Evolutionary conservation across 1,139 yeast genomes (phyloP).

Genomic region (Kazachstania sp.): DNA sequence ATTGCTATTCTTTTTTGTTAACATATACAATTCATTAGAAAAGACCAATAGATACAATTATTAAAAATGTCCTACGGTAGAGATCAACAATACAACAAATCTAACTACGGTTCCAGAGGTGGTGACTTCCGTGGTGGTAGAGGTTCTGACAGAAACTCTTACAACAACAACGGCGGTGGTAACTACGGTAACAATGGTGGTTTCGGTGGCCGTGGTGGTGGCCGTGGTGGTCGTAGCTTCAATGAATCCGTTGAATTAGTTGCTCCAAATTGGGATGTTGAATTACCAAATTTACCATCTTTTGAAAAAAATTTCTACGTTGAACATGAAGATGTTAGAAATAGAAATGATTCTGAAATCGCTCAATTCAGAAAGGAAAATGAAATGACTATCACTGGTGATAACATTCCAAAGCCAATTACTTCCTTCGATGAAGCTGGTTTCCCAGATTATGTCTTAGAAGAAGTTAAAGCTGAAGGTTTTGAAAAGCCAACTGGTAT

Average conservation of each 20-base stretch:
- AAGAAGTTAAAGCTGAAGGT: constrained; percentile 85
- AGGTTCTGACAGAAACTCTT: constrained; percentile 35
- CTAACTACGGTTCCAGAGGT: constrained; percentile 30
- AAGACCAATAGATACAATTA: background rate
- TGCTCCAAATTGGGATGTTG: constrained; percentile 69
- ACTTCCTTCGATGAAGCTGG: constrained; percentile 92
- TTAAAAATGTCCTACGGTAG: constrained; percentile 24
- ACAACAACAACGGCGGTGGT: constrained; percentile 30
- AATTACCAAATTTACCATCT: constrained; percentile 59
- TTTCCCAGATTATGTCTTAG: constrained; percentile 86
- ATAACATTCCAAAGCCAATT: constrained; percentile 89
- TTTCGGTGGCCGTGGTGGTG: constrained; percentile 23
- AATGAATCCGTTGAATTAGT: constrained; percentile 38
- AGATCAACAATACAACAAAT: constrained; percentile 31
- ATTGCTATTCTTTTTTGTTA: background rate
- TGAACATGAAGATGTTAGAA: constrained; percentile 72
- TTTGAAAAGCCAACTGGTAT: constrained; percentile 91
- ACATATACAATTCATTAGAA: background rate
- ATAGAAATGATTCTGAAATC: constrained; percentile 67
- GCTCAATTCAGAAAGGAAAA: constrained; percentile 66
- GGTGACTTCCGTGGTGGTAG: constrained; percentile 36
- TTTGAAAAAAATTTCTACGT: constrained; percentile 92
- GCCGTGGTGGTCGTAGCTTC: constrained; percentile 29
- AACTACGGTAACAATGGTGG: constrained; percentile 25
- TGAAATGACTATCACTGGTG: constrained; percentile 80